Percentiles rank a stretch among this genome's conserved stretches.
These are phyloP conservation scores for Penicillium crystallinum DNA, from an alignment of 495 filamentous ascomycete genomes.

Conservation along the genomic window DNA sequence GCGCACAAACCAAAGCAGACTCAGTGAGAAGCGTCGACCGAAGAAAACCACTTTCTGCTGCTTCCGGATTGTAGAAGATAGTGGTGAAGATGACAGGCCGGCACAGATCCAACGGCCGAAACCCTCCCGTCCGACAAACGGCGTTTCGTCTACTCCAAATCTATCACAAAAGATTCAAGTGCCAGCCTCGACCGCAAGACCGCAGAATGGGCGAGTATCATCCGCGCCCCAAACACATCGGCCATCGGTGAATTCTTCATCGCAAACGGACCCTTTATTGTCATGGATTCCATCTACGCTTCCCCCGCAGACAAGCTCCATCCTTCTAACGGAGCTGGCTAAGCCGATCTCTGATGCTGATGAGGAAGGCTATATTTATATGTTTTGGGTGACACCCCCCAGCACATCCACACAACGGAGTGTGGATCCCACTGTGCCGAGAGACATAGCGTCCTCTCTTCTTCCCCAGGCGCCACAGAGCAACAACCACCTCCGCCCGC, in stretches of 20 bases:
- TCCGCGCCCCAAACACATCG: conserved; percentile 7
- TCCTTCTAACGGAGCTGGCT: conserved; percentile 66
- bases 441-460: conserved; percentile 54
- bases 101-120: conserved; percentile 11
- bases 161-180: conserved; percentile 1
- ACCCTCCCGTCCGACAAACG: conserved; percentile 18
- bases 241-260: conserved; percentile 28
- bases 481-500: conserved; percentile 16
- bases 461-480: conserved; percentile 38
- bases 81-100: conserved; percentile 10
- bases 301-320: conserved; percentile 58
- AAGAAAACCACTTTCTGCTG: conserved; percentile 31
- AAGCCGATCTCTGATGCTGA: conserved; percentile 76
- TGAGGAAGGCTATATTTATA: conserved; percentile 93
- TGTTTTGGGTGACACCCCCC: conserved; percentile 81
- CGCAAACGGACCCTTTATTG: conserved; percentile 45
- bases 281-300: conserved; percentile 62
- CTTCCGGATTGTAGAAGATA: conserved; percentile 26
- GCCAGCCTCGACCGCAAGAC: conserved; percentile 3
- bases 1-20: conserved; percentile 10
- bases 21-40: conserved; percentile 16
- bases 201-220: conserved; percentile 4
- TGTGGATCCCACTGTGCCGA: conserved; percentile 38
- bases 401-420: conserved; percentile 26
- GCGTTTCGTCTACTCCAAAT: conserved; percentile 9